Conservation (phyloP, 202 grass and related monocot species). For the Panicum virgatum region DNA sequence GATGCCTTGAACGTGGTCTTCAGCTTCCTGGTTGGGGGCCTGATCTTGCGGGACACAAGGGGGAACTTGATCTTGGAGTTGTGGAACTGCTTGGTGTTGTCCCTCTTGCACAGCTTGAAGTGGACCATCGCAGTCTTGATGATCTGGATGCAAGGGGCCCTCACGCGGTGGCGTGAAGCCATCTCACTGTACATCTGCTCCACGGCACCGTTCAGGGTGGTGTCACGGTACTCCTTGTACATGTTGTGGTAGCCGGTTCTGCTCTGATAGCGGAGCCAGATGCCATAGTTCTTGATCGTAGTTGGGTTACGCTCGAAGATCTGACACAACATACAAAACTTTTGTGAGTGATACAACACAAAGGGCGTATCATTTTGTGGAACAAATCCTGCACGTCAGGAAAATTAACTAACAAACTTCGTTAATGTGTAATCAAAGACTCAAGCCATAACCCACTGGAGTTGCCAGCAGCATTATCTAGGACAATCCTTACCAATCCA, state of each 20-base stretch:
- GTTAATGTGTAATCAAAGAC: neutral
- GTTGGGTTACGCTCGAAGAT: conserved; percentile 85
- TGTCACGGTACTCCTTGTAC: conserved; percentile 95
- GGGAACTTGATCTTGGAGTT: conserved; percentile 82
- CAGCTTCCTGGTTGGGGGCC: conserved; percentile 79
- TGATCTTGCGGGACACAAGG: conserved; percentile 71
- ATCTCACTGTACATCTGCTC: conserved; percentile 94
- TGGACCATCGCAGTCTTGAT: conserved; percentile 68
- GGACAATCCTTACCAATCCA: neutral
- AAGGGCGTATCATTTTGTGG: neutral
- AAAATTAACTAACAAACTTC: neutral
- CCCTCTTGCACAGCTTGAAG: conserved; percentile 79
- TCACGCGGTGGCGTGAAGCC: conserved; percentile 87
- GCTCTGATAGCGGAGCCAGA: conserved; percentile 91
- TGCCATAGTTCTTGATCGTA: conserved; percentile 88
- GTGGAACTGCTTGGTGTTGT: conserved; percentile 91
- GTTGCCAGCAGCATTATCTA: neutral
- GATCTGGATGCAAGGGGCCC: conserved; percentile 79
- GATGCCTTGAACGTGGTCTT: conserved; percentile 93
- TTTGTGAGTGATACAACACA: neutral
- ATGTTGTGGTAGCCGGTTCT: conserved; percentile 91
- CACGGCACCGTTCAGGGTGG: conserved; percentile 76
- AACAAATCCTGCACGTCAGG: neutral
- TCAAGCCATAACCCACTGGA: neutral
- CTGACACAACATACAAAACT: conserved; percentile 29